Evolutionary conservation across 2,329 filamentous ascomycete species (phyloP), one percentile per base, ranked within the genome.

Genomic region (Clarireedia paspali): DNA sequence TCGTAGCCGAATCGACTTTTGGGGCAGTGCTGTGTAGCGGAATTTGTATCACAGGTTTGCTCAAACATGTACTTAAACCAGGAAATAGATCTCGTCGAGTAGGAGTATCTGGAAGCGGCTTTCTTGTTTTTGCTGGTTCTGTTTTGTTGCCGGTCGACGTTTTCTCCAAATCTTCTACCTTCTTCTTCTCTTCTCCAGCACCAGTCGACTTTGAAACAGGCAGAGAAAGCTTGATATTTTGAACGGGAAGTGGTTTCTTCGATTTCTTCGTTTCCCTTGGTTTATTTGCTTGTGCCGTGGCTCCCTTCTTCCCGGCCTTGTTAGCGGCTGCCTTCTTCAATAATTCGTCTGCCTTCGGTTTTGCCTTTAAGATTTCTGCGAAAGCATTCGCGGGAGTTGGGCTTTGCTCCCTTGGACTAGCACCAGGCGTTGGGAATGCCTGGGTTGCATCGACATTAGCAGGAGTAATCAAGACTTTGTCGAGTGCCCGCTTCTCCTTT

Each of bases 341-440:
- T 36, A 34, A 5, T 10, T 15, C 47, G 9, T n/a, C 40, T 24
- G 46, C 14, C 40, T 36, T 45, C 24, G 47, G 39, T 4, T 44
- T 50, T n/a, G 24, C 44, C 27, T 55, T 50, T n/a, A 50, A 45
- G 14, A 49, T 49, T 12, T 53, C 45, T 3, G 30, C 20, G 63
- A 69, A 57, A 61, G 57, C 14, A 60, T 53, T 52, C 30, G 48
- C 40, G 15, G 51, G 51, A 6, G 40, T 47, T 39, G 64, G 53
- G 66, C 69, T 67, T 74, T 77, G 57, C 65, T 70, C 36, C 74
- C 73, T 15, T 71, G 82, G 82, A 64, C 80, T 85, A 20, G 81
- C 75, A 49, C 71, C 75, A 6, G 82, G 82, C 1, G 82, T 85
- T 3, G 76, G 78, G 38, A 85, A 82, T 17, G 72, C 66, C 26